phyloP scores from a whole-genome alignment of 2,329 filamentous ascomycete species.

The Colletotrichum chrysophilum region DNA sequence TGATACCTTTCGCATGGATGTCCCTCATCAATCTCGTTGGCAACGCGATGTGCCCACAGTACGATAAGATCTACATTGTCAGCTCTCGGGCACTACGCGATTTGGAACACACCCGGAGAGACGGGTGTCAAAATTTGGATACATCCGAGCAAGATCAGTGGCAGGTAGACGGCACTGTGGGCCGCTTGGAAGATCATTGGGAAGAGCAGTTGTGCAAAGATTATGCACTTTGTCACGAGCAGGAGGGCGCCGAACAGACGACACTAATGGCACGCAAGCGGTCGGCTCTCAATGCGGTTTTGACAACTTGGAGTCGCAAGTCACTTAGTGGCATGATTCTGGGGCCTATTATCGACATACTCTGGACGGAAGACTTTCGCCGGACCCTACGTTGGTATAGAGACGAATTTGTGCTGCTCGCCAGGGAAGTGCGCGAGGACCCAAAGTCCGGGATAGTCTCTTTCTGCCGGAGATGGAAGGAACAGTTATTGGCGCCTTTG shows the following conservation, averaged over 20 bases:
- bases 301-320: background rate
- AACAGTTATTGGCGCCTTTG: accelerated
- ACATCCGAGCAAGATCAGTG: too few relatives aligned
- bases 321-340: background rate
- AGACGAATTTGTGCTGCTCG: too few relatives aligned
- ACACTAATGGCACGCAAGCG: too few relatives aligned
- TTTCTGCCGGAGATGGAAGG: background rate
- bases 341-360: too few relatives aligned
- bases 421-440: too few relatives aligned
- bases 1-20: background rate
- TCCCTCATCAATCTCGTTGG: background rate
- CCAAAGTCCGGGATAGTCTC: too few relatives aligned
- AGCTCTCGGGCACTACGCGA: background rate
- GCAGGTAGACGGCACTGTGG: background rate
- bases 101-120: too few relatives aligned
- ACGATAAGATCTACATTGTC: accelerated
- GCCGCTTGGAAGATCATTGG: background rate
- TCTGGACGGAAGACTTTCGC: too few relatives aligned
- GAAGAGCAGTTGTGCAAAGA: background rate
- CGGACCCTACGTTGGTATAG: too few relatives aligned
- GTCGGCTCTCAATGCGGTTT: too few relatives aligned
- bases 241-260: background rate
- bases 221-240: background rate
- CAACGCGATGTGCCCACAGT: background rate
- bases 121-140: too few relatives aligned